phyloP scores from a whole-genome alignment of 306 rosid genomes.

The Corylus avellana region DNA sequence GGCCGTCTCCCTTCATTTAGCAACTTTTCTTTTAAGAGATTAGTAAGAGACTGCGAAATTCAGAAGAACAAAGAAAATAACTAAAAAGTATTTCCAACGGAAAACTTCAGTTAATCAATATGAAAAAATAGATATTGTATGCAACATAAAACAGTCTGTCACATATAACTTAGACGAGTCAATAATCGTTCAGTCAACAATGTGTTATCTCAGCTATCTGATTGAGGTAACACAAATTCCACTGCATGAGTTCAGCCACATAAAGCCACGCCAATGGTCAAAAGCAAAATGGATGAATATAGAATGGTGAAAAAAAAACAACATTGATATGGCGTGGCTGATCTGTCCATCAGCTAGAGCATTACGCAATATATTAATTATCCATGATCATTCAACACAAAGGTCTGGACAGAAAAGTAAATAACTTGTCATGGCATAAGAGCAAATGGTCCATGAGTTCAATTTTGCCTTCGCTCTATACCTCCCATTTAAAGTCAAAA shows the following conservation, averaged over 20 bases:
- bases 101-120: neutral
- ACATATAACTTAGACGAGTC: neutral
- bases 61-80: slow-evolving; percentile 13
- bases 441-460: too few relatives aligned
- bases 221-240: slow-evolving; percentile 12
- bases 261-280: neutral
- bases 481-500: too few relatives aligned
- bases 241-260: slow-evolving; percentile 1
- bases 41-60: slow-evolving; percentile 57
- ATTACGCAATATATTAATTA: slow-evolving; percentile 1
- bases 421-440: neutral
- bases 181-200: neutral
- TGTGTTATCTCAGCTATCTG: neutral
- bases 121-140: neutral
- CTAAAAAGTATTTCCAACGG: neutral
- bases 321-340: neutral
- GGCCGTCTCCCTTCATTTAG: slow-evolving; percentile 85
- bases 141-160: neutral
- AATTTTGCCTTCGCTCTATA: too few relatives aligned
- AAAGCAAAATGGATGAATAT: neutral
- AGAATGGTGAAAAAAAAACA: neutral
- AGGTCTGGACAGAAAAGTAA: neutral
- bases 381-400: neutral
- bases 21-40: slow-evolving; percentile 67
- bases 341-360: neutral